phyloP scores from a whole-genome alignment of 1,284 basidiomycete genomes.

The Tilletia indica region DNA sequence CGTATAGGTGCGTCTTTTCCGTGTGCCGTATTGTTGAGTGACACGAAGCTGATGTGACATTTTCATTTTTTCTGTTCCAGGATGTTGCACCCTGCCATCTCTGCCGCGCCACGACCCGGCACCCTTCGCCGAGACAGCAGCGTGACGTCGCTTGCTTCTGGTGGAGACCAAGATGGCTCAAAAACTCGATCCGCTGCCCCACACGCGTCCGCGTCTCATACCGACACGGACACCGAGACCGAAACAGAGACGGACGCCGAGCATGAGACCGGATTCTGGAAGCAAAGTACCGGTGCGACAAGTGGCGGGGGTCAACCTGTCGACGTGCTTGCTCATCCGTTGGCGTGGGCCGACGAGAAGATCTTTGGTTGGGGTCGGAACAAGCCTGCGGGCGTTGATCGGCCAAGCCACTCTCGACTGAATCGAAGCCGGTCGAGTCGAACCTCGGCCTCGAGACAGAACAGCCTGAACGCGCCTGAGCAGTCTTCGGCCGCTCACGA shows the following conservation, averaged over 20 bases:
- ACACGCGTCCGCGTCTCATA: background rate
- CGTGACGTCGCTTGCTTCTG: background rate
- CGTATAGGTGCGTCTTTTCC: conserved; percentile 17
- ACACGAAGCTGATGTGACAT: too few species aligned
- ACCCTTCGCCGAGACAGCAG: background rate
- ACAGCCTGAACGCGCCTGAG: background rate
- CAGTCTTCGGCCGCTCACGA: background rate
- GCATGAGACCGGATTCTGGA: conserved; percentile 36
- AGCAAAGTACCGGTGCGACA: conserved; percentile 33
- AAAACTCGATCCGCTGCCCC: background rate
- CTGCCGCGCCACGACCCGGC: background rate
- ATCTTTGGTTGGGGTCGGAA: conserved; percentile 75
- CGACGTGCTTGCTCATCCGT: conserved; percentile 49
- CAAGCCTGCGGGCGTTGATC: conserved; percentile 23
- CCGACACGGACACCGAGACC: conserved; percentile 12
- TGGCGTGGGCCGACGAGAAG: conserved; percentile 80
- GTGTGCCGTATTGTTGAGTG: too few species aligned
- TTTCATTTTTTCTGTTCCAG: background rate
- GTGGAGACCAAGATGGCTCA: too few species aligned
- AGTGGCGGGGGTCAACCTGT: conserved; percentile 23
- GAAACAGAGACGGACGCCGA: conserved; percentile 31
- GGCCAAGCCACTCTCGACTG: conserved; percentile 2
- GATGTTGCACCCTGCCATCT: conserved; percentile 8
- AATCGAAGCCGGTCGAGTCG: background rate
- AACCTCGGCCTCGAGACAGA: background rate